Percentiles rank a stretch among this genome's conserved stretches.
Conservation (phyloP, 2,329 filamentous ascomycete species). For the Periconia sp. region DNA sequence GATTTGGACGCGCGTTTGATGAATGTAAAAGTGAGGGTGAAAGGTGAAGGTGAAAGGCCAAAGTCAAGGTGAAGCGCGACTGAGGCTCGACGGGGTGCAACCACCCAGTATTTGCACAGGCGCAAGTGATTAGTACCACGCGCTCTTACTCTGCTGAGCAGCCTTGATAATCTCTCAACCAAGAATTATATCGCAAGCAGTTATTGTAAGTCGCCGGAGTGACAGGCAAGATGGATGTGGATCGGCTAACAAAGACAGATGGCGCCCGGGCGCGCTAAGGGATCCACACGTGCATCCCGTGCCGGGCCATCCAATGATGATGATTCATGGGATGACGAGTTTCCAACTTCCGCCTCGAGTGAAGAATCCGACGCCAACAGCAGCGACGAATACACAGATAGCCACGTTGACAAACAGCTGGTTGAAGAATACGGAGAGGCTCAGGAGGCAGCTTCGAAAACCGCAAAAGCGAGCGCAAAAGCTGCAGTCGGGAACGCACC, state of each 20-base stretch:
- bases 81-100: not conserved
- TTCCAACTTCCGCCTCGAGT: conserved; percentile 4
- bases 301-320: conserved; percentile 21
- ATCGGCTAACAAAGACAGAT: conserved; percentile 19
- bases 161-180: too few species aligned
- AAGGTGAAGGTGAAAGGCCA: not conserved
- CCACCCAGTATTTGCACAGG: not conserved
- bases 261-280: conserved; percentile 9
- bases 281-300: conserved; percentile 25
- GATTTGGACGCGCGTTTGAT: conserved; percentile 18
- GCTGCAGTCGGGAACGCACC: not conserved
- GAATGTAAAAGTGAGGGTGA: conserved; percentile 10
- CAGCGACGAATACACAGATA: conserved; percentile 7
- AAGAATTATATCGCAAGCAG: not conserved
- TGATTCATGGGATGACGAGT: conserved; percentile 10
- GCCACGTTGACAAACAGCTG: not conserved
- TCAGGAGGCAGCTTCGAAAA: not conserved
- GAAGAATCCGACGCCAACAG: conserved; percentile 4
- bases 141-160: not conserved
- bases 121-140: not conserved
- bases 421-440: conserved; percentile 1
- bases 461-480: not conserved
- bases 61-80: conserved; percentile 8
- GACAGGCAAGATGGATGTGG: not conserved
- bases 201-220: not conserved